Evolutionary conservation across 306 rosid genomes (phyloP).

Genomic region (Astragalus membranaceus): DNA sequence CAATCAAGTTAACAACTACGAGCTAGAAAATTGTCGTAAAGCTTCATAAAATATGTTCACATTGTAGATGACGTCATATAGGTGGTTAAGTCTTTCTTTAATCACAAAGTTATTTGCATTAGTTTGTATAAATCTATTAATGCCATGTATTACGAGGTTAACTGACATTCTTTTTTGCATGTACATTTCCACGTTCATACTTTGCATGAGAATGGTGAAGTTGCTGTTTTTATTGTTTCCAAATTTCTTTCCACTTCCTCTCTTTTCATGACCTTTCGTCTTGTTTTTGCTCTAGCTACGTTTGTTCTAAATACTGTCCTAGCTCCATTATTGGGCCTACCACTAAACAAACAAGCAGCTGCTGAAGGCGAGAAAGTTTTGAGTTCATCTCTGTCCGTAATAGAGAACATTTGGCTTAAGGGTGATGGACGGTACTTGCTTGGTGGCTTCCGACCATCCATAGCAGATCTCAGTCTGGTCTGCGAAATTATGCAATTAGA

Average conservation of each 20-base stretch:
- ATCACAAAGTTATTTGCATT: background rate
- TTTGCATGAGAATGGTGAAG: background rate
- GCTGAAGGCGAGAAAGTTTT: slow-evolving; percentile 60
- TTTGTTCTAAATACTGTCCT: slow-evolving; percentile 49
- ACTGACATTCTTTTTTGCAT: background rate
- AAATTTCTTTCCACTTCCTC: slow-evolving; percentile 6
- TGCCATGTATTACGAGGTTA: background rate
- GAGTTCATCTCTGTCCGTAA: slow-evolving; percentile 51
- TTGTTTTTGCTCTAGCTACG: slow-evolving; percentile 39
- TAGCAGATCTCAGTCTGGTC: slow-evolving; percentile 75
- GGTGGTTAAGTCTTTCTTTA: background rate
- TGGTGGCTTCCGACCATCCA: slow-evolving; percentile 65
- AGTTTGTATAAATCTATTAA: background rate
- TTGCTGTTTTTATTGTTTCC: background rate
- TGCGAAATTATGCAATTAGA: slow-evolving; percentile 81
- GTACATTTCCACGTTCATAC: background rate
- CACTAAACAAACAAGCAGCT: slow-evolving; percentile 54
- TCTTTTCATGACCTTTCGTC: slow-evolving; percentile 12
- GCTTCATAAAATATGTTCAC: slow-evolving; percentile 2
- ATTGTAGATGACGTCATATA: background rate
- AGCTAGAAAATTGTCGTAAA: background rate
- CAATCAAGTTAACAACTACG: background rate
- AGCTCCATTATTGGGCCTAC: slow-evolving; percentile 59
- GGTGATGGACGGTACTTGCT: slow-evolving; percentile 58
- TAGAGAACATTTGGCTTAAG: slow-evolving; percentile 77